Evolutionary conservation across 1,139 yeast genomes (phyloP).

Genomic region (Suhomyces terraborum): DNA sequence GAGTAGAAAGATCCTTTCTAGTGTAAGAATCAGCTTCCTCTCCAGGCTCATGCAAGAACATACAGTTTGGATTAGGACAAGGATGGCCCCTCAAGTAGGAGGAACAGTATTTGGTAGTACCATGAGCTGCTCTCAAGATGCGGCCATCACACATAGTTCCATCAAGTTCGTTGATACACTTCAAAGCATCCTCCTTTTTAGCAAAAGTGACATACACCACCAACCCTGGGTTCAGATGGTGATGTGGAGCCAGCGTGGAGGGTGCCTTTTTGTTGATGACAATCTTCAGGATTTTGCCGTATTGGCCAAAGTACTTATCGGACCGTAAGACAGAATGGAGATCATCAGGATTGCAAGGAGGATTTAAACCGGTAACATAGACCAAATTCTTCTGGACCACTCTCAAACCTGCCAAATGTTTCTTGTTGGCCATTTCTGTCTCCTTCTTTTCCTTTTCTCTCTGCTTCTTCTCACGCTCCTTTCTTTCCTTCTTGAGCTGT

Average conservation of each 20-base stretch:
- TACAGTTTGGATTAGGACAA: constrained; percentile 98
- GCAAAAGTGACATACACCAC: constrained; percentile 97
- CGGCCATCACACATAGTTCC: constrained; percentile 94
- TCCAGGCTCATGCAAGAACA: constrained; percentile 99
- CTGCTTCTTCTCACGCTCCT: constrained; percentile 84
- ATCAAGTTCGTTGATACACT: constrained; percentile 90
- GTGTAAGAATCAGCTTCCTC: constrained; percentile 98
- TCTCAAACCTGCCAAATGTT: constrained; percentile 94
- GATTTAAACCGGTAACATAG: constrained; percentile 93
- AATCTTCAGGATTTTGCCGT: constrained; percentile 91
- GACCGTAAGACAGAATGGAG: constrained; percentile 81
- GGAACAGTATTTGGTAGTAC: constrained; percentile 97
- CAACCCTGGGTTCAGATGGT: constrained; percentile 68
- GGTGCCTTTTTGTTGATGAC: constrained; percentile 85
- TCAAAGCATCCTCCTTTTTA: constrained; percentile 89
- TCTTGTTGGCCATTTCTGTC: constrained; percentile 82
- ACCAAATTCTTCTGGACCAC: constrained; percentile 97
- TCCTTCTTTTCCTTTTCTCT: constrained; percentile 92
- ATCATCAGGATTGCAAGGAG: constrained; percentile 88
- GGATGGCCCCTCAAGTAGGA: constrained; percentile 92
- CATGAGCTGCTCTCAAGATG: constrained; percentile 88
- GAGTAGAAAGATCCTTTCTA: constrained; percentile 86
- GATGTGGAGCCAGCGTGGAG: constrained; percentile 34
- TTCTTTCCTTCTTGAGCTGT: constrained; percentile 75
- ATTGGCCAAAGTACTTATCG: constrained; percentile 96